Evolutionary conservation across 2,329 filamentous ascomycete species (phyloP), one percentile per base, ranked within the genome.

Genomic region (Aureobasidium pullulans): DNA sequence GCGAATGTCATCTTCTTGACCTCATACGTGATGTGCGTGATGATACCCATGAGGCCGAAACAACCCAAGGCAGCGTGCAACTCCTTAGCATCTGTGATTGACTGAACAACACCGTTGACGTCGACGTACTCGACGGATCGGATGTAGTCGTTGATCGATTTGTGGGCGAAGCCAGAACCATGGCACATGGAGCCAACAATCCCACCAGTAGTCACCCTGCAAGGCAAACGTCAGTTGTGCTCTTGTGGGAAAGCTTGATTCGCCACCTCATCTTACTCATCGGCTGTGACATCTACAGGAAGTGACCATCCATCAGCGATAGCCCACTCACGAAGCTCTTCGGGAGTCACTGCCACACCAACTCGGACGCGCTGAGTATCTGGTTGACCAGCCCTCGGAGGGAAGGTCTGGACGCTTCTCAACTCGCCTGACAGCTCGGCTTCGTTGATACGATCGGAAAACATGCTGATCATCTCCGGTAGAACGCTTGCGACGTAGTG

Each of bases 21-120:
- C 64, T 78, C 75, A 32, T 78, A 72, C 0, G 77, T 79, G 48
- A 80, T 70, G 64, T 80, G 76, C 1, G 78, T 80, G n/a, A 80
- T 71, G n/a, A 80, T 71, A 2, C 78, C 78, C 10, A 80, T 69
- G 1, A 80, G 70, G 1, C 77, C 78, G 47, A 80, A 79, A 57
- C 72, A 74, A 13, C 68, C 68, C 9, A 75, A 73, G 1, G 76
- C 77, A 6, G 76, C 77, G 53, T 68, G 67, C 44, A 80, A 69
- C 4, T 72, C 71, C 1, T 65, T 63, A 9, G 70, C 69, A 11
- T 77, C 70, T 48, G 72, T 70, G 28, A 79, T 72, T 6, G 66
- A 66, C 42, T 73, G 76, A 46, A 73, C 66, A 6, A 69, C 67
- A 5, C 77, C 77, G 60, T 79, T 74, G 50, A 68, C 72, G 60